Evolutionary conservation across 176 grass and related monocot genomes (phyloP).

Genomic region (Oryza australiensis): DNA sequence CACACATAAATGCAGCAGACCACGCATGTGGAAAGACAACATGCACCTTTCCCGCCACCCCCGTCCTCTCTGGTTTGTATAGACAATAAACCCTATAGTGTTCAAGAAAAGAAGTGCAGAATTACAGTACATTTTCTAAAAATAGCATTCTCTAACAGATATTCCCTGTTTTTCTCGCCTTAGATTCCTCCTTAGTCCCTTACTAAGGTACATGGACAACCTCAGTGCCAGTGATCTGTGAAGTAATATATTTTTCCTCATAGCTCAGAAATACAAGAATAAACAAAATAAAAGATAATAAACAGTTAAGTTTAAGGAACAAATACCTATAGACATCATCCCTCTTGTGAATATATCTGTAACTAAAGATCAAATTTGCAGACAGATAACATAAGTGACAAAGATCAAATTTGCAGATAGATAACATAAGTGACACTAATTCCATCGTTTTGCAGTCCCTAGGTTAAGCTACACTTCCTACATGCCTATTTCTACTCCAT

Average conservation of each 20-base stretch:
- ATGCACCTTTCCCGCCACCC: not conserved
- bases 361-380: not conserved
- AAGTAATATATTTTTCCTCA: slow-evolving; percentile 13
- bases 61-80: not conserved
- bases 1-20: not conserved
- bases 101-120: not conserved
- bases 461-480: not conserved
- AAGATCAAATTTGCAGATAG: not conserved
- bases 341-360: not conserved
- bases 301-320: not conserved
- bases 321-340: not conserved
- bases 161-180: not conserved
- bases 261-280: not conserved
- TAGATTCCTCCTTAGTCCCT: not conserved
- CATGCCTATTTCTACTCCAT: not conserved
- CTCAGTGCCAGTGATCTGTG: not conserved
- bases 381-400: not conserved
- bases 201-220: not conserved
- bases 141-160: slow-evolving; percentile 8
- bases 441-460: not conserved
- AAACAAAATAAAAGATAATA: not conserved
- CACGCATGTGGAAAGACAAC: not conserved
- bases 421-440: not conserved
- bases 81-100: not conserved
- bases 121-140: not conserved